These are phyloP conservation scores for Rhizomucor miehei DNA, from an alignment of 371 early-diverging fungal species.

Conservation along the genomic window DNA sequence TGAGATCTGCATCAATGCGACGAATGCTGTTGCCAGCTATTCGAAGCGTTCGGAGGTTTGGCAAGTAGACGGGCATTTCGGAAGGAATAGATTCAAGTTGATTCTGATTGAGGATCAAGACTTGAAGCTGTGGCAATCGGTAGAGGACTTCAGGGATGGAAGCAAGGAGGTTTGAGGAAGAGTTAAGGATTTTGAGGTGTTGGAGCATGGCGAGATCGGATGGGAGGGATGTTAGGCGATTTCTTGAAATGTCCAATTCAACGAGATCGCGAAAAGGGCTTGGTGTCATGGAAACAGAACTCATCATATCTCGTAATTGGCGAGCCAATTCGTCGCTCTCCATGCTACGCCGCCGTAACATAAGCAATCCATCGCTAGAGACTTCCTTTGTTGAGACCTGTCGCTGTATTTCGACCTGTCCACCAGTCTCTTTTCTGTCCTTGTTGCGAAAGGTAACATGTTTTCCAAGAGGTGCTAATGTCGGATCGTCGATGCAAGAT, in stretches of 20 bases:
- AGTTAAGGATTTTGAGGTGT: constrained; percentile 47
- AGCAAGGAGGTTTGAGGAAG: constrained; percentile 53
- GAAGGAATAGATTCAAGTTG: constrained; percentile 40
- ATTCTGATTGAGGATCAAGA: constrained; percentile 57
- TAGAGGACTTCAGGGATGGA: constrained; percentile 50
- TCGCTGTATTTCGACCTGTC: constrained; percentile 20
- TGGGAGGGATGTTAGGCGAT: constrained; percentile 44
- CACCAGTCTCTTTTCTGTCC: not conserved
- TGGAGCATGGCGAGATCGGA: constrained; percentile 37
- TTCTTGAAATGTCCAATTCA: constrained; percentile 61
- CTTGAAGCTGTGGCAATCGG: constrained; percentile 43
- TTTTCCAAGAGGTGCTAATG: constrained; percentile 54
- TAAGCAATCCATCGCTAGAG: constrained; percentile 27
- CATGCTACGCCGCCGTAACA: constrained; percentile 47
- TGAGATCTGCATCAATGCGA: constrained; percentile 37
- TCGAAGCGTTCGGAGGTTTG: constrained; percentile 45
- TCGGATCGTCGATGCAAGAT: constrained; percentile 58
- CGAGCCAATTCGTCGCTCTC: constrained; percentile 36
- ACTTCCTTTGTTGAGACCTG: constrained; percentile 8
- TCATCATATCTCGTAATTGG: constrained; percentile 35
- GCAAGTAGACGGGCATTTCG: constrained; percentile 37
- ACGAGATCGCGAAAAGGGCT: constrained; percentile 33
- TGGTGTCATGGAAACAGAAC: constrained; percentile 23
- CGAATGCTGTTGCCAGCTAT: constrained; percentile 53
- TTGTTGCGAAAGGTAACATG: constrained; percentile 28